Evolutionary conservation across 1,139 yeast species (phyloP).

Genomic region (Protomyces gravidus): DNA sequence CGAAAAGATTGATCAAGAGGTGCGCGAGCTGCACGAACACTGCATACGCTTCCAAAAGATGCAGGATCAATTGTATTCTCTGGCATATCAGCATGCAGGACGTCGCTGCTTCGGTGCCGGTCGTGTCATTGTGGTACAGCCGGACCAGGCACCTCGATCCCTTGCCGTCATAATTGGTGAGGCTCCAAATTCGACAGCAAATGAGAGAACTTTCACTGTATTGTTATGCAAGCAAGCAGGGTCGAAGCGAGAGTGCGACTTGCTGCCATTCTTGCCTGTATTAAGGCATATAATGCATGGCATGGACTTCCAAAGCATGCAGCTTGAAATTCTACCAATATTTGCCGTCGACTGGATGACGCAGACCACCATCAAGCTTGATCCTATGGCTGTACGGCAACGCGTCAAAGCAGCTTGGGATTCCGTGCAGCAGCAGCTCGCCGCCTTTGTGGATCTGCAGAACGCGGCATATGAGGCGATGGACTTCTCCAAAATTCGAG

Average conservation of each 20-base stretch:
- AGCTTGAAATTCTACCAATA: constrained; percentile 29
- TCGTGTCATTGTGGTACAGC: constrained; percentile 58
- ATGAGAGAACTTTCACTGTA: constrained; percentile 28
- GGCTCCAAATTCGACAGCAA: constrained; percentile 16
- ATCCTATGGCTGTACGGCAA: constrained; percentile 17
- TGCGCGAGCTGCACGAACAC: constrained; percentile 1
- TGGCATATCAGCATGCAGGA: constrained; percentile 27
- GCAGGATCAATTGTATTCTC: not conserved
- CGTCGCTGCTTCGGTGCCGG: constrained; percentile 44
- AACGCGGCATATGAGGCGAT: constrained; percentile 7
- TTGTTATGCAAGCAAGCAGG: constrained; percentile 19
- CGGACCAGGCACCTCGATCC: constrained; percentile 45
- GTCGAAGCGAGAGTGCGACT: constrained; percentile 30
- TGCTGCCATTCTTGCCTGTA: constrained; percentile 34
- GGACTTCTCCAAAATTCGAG: constrained; percentile 25
- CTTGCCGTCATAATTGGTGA: constrained; percentile 50
- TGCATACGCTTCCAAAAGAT: constrained; percentile 13
- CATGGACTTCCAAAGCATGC: constrained; percentile 5
- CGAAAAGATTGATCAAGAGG: not conserved
- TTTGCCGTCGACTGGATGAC: constrained; percentile 34
- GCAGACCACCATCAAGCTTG: constrained; percentile 18
- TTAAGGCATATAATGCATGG: constrained; percentile 23
- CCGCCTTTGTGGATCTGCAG: constrained; percentile 31
- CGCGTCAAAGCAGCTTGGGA: constrained; percentile 23
- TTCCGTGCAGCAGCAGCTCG: constrained; percentile 45